Evolutionary conservation across 2,329 filamentous ascomycete species (phyloP).

Genomic region (Apiospora aurea): DNA sequence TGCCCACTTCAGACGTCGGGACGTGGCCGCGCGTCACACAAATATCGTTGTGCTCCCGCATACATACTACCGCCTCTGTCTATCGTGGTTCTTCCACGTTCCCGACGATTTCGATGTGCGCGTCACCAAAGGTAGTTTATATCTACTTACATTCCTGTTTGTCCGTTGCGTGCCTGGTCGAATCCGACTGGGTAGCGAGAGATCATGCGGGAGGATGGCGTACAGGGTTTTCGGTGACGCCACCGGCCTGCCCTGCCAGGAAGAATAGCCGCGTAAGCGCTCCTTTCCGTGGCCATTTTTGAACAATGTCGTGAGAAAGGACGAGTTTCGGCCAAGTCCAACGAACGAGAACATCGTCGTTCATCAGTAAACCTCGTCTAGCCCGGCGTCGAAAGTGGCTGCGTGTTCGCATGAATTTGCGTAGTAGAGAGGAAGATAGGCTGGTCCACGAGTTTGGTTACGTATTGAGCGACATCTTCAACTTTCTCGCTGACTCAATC

Average conservation of each 20-base stretch:
- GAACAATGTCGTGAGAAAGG: neutral
- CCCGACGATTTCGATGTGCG: neutral
- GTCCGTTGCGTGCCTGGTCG: neutral
- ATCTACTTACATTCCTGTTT: neutral
- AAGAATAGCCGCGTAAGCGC: neutral
- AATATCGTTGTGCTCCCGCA: neutral
- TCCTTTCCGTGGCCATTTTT: neutral
- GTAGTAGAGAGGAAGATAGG: neutral
- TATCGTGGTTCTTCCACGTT: neutral
- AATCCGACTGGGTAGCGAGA: neutral
- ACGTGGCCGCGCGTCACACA: constrained; percentile 2
- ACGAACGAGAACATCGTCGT: no score
- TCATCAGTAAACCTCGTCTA: neutral
- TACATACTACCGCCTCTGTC: neutral
- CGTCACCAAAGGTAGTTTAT: neutral
- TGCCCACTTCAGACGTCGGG: neutral
- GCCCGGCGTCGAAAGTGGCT: neutral
- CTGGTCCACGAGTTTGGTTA: neutral
- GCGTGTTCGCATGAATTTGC: neutral
- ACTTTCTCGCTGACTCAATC: no score
- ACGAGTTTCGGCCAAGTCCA: neutral
- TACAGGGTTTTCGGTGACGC: neutral
- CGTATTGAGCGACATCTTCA: neutral
- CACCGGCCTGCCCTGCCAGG: neutral
- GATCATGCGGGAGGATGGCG: neutral